Evolutionary conservation across 495 filamentous ascomycete species (phyloP), one percentile per base, ranked within the genome.

Genomic region (Sordaria brevicollis): DNA sequence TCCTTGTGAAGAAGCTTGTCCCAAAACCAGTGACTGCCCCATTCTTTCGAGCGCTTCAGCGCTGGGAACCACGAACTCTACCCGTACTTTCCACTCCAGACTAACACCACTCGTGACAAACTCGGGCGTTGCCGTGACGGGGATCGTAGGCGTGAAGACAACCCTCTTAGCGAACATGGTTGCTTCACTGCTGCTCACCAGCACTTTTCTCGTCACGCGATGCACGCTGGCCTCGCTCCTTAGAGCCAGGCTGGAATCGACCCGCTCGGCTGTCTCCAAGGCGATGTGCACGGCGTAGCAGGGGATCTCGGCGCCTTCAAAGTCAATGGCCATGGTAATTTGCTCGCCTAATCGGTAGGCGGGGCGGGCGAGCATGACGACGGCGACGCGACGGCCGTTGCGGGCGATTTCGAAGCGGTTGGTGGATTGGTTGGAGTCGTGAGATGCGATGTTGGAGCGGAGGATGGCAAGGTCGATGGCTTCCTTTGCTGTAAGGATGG

Each of bases 321-420:
- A 96, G 76, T 98, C 93, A 43, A 99, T 85, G 5, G 89, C 90
- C 37, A 90, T 89, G 33, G 88, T 90, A 31, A 99, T 87, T 1
- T 89, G 89, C 77, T 99, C 95, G 35, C 95, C 95, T 10, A 98
- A 85, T 49, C 93, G 88, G 81, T 97, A 97, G 0, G 94, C 89
- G 1, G 96, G 92, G n/a, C 96, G 89, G 25, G 93, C 90, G 34
- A 99, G 87, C 73, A 92, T 93, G 62, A 98, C 86, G 4, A 93
- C 91, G 8, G 91, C 95, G 35, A 99, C 93, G 31, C 90, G 90
- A 66, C 86, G 84, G 35, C 93, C 92, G 76, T 92, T 92, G 8
- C 96, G 91, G 5, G 94, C 91, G 74, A 99, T 98, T 75, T 96
- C 93, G 79, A 98, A 99, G 35, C 92, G 88, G 78, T 94, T 97